Evolutionary conservation across 2,329 filamentous ascomycete species (phyloP).

Genomic region (Alternaria gaisen): DNA sequence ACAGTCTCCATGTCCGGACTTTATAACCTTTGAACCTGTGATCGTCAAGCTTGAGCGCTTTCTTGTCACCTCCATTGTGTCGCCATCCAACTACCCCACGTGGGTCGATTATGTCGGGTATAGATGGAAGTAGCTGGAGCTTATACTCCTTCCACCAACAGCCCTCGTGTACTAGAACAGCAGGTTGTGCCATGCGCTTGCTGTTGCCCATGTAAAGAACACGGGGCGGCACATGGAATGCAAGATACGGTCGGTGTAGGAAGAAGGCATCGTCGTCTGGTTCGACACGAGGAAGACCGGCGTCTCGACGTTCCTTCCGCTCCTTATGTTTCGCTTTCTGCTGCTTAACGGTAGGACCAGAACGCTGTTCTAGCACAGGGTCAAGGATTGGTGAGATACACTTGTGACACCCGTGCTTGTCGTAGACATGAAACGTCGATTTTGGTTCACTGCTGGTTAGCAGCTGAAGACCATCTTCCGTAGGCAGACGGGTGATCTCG

Average conservation of each 20-base stretch:
- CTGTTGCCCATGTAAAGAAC: conserved; percentile 35
- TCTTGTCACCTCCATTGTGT: conserved; percentile 26
- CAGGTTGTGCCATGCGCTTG: conserved; percentile 22
- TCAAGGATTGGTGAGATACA: neutral
- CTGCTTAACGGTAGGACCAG: conserved; percentile 23
- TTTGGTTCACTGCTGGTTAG: neutral
- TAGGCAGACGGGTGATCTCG: neutral
- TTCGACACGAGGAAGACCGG: conserved; percentile 5
- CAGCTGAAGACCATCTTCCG: neutral
- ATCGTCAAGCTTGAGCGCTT: conserved; percentile 18
- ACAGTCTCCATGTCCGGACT: conserved; percentile 41
- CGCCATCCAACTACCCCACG: conserved; percentile 39
- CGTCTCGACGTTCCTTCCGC: conserved; percentile 19
- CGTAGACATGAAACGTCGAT: conserved; percentile 8
- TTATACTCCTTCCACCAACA: conserved; percentile 43
- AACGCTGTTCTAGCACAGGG: neutral
- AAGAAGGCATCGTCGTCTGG: conserved; percentile 33
- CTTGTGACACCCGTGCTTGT: neutral
- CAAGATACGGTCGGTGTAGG: conserved; percentile 41
- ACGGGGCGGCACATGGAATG: conserved; percentile 41
- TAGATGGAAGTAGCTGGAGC: conserved; percentile 37
- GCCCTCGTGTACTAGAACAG: conserved; percentile 36
- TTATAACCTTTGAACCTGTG: conserved; percentile 39
- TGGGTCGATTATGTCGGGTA: conserved; percentile 40
- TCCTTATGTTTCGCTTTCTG: conserved; percentile 17